Evolutionary conservation across 202 grass and related monocot species (phyloP).

Genomic region (Dendrocalamus latiflorus): DNA sequence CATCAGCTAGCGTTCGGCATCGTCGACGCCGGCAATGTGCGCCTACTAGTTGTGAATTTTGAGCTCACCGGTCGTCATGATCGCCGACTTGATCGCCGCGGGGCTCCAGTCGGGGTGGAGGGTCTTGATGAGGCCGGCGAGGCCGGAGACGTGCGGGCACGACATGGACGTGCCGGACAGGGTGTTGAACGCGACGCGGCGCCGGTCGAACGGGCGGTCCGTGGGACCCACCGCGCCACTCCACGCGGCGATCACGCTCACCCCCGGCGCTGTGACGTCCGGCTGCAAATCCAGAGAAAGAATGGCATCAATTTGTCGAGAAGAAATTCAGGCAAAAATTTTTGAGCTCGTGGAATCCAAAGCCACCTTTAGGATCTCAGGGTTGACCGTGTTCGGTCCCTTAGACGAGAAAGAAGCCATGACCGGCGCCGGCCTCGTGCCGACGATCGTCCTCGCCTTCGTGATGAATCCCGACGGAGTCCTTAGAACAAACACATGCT

Average conservation of each 20-base stretch:
- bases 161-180: slow-evolving; percentile 83
- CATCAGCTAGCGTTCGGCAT: background rate
- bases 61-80: slow-evolving; percentile 60
- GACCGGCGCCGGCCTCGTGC: slow-evolving; percentile 49
- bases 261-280: slow-evolving; percentile 65
- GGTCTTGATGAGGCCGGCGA: slow-evolving; percentile 60
- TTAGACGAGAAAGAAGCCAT: slow-evolving; percentile 75
- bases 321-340: background rate
- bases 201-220: slow-evolving; percentile 13
- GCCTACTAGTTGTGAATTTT: background rate
- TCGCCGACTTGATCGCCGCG: slow-evolving; percentile 72
- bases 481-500: background rate
- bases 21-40: background rate
- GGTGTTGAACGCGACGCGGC: slow-evolving; percentile 50
- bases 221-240: slow-evolving; percentile 19
- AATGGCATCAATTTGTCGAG: background rate
- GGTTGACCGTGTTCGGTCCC: slow-evolving; percentile 55
- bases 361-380: slow-evolving; percentile 65
- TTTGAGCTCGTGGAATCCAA: background rate
- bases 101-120: slow-evolving; percentile 69
- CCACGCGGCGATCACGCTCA: slow-evolving; percentile 59
- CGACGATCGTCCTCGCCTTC: slow-evolving; percentile 32
- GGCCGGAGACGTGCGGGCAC: slow-evolving; percentile 68
- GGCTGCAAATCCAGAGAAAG: slow-evolving; percentile 33
- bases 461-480: slow-evolving; percentile 43